A percentile compares a stretch with the other conserved stretches of the same genome.
These are phyloP conservation scores for Termitomyces sp. DNA, from an alignment of 768 basidiomycete species.

Conservation along the genomic window DNA sequence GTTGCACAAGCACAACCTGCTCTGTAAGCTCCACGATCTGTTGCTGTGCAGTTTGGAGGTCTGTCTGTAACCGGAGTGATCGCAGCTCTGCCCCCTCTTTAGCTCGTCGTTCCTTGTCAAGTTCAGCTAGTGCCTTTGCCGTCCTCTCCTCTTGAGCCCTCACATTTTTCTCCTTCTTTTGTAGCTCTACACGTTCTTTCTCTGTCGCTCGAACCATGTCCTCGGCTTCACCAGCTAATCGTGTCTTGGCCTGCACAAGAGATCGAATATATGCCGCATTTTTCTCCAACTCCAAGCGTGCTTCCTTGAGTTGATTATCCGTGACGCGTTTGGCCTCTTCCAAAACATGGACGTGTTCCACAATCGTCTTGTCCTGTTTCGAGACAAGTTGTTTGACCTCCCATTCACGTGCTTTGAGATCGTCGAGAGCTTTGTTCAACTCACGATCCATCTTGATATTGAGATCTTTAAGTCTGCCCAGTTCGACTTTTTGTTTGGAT, in stretches of 20 bases:
- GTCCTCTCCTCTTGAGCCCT: conserved; percentile 58
- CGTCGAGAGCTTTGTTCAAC: conserved; percentile 72
- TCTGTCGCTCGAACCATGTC: conserved; percentile 74
- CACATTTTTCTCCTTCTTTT: conserved; percentile 63
- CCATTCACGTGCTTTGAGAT: conserved; percentile 78
- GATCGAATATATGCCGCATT: conserved; percentile 75
- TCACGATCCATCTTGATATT: conserved; percentile 72
- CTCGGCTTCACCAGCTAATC: conserved; percentile 75
- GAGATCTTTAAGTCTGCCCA: conserved; percentile 60
- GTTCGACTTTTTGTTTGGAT: conserved; percentile 62
- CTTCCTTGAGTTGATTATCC: conserved; percentile 82
- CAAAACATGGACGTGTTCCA: conserved; percentile 94
- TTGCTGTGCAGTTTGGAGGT: conserved; percentile 48
- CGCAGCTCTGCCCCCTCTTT: conserved; percentile 64
- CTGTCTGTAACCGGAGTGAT: conserved; percentile 51
- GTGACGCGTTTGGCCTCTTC: conserved; percentile 95
- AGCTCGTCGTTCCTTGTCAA: conserved; percentile 62
- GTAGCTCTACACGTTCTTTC: conserved; percentile 56
- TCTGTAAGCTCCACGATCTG: conserved; percentile 53
- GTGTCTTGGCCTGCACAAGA: conserved; percentile 75
- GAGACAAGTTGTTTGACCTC: conserved; percentile 83
- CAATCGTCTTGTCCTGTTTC: conserved; percentile 94
- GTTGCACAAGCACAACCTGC: conserved; percentile 45
- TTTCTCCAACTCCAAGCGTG: conserved; percentile 71
- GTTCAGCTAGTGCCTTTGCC: conserved; percentile 45